Percentiles rank a stretch among this genome's conserved stretches.
These are phyloP conservation scores for Suhomyces bolitotheri DNA, from an alignment of 1,139 yeast species.

Conservation along the genomic window DNA sequence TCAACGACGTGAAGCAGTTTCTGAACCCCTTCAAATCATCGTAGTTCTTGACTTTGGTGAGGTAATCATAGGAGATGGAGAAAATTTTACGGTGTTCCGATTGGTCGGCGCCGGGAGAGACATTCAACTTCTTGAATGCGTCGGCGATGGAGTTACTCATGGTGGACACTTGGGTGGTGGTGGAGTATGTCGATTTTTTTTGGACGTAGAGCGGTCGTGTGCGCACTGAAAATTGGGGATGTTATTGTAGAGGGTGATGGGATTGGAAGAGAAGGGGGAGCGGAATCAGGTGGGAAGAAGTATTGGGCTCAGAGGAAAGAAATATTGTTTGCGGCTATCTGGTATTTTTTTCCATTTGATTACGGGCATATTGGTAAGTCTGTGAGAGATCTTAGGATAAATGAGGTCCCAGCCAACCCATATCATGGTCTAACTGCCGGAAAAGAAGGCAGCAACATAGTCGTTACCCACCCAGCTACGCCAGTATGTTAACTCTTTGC, in stretches of 20 bases:
- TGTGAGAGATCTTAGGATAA: too few relatives aligned
- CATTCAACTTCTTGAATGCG: slow-evolving; percentile 45
- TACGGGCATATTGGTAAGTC: too few relatives aligned
- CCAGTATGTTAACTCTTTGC: too few relatives aligned
- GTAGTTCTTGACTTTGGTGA: slow-evolving; percentile 41
- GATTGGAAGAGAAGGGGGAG: background rate
- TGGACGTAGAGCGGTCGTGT: slow-evolving; percentile 2
- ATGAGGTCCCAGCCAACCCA: too few relatives aligned
- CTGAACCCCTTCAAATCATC: slow-evolving; percentile 55
- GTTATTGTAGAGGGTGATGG: background rate
- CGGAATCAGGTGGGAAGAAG: background rate
- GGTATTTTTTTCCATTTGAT: too few relatives aligned
- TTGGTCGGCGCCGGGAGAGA: slow-evolving; percentile 25
- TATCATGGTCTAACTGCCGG: too few relatives aligned
- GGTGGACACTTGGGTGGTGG: slow-evolving; percentile 1
- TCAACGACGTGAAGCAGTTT: slow-evolving; percentile 66
- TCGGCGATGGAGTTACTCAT: slow-evolving; percentile 47
- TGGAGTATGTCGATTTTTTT: slow-evolving; percentile 1
- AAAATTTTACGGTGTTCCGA: slow-evolving; percentile 43
- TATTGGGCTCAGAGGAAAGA: too few relatives aligned
- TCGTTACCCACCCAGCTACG: too few relatives aligned
- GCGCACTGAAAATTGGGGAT: background rate
- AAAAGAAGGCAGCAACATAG: too few relatives aligned
- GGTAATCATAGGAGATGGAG: slow-evolving; percentile 45
- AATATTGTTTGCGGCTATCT: too few relatives aligned